Base-by-base conservation (phyloP, 2,329 filamentous ascomycete species). In the Didymella segeticola region DNA sequence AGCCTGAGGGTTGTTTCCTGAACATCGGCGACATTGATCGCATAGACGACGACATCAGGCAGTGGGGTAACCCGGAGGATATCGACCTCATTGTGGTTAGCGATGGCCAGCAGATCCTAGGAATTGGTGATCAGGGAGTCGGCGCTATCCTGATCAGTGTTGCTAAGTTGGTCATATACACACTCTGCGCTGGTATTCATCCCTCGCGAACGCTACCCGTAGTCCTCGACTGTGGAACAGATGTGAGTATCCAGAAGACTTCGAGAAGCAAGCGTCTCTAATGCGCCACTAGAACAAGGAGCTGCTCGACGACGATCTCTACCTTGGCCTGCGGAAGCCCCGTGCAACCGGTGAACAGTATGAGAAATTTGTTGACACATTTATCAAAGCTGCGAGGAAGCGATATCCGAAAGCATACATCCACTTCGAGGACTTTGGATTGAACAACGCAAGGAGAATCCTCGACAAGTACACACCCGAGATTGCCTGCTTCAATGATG, bases 61-160 rank as follows among this genome's bases (percentile, higher is more conserved):
- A 88, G 56, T 93, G 88, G 82, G 89, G 87, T 0, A 77, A 78
- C 0, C 77, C 83, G 0, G 89, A 92, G 3, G 90, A 95, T 51
- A 86, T 96, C 27, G 92, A 96, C 73, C 88, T 96, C 64, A 95
- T 96, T 57, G 91, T 95, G 5, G 90, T 95, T 6, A 91, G 89
- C 36, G 91, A 93, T 80, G 78, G 78, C 57, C 78, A 84, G 67
- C 59, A 92, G 76, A 96, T 96, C 39, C 81, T 96, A 0, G 91
- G 92, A 1, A 96, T 96, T 53, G 91, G 92, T 1, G 92, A 96
- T 67, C 91, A 96, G 75, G 92, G 92, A 1, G 88, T 91, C 1
- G 91, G 92, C 5, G 91, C 88, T 2, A 89, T 96, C 45, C 79
- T 96, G 31, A 96, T 96, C 54, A 92, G 89, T 2, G 82, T 91